Base-by-base conservation (phyloP, 1,284 basidiomycete species). In the Rhodotorula sp. region DNA sequence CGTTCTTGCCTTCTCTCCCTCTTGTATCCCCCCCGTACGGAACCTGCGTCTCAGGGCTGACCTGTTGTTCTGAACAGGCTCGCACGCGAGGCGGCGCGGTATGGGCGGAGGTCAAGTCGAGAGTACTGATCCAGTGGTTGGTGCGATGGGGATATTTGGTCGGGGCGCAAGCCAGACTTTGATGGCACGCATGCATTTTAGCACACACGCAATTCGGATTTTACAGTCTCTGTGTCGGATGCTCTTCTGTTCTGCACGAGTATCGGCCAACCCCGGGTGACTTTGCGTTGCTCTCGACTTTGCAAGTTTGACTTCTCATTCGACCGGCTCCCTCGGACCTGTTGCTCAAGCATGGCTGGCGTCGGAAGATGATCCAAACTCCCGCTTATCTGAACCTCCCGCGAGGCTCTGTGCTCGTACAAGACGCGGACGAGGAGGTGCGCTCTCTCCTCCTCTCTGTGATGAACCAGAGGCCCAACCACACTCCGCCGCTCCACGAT, bases 351-450 rank as follows among this genome's bases (percentile, higher is more conserved):
- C 26, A 29, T 54, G 53, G 26, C 26, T 54, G 26, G 53, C 53
- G 29, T 54, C 26, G 53, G 29, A 12, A 14, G 17, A 17, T 48
- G 29, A 29, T 59, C n/a, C 29, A 20, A 1, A 54, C 59, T 17
- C 60, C 48, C 3, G 20, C 45, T 2, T 37, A 45, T 6, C 33
- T 68, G 12, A 33, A 56, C n/a, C 53, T 70, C 1, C 58, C 69
- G 0, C 24, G 45, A 15, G 59, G 62, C 18, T 61, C 69, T 6
- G 26, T 18, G 24, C 54, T 64, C 24, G 60, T 74, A 37, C 62
- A 67, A 30, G 72, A 74, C 37, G 62, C 64, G 26, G 72, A 74
- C 70, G 72, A 74, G 33, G 72, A 74, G 49, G 72, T 71, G 26
- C 61, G 69, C 33, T 5, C 37, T 22, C n/a, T 29, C 37, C 29